Conservation (phyloP, 1,284 basidiomycete species). For the Moesziomyces globuligerus region DNA sequence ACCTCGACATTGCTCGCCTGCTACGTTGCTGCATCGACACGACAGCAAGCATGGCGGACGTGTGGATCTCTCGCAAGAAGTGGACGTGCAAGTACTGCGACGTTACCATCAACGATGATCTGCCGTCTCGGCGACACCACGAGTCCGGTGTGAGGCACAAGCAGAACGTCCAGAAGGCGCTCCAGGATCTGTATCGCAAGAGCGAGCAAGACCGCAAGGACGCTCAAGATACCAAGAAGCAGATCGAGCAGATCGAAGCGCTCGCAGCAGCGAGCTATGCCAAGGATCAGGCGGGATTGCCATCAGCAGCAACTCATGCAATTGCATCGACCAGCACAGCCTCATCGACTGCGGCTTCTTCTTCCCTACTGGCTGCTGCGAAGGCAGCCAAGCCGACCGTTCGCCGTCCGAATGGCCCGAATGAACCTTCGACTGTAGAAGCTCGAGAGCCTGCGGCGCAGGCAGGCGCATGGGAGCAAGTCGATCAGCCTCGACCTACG, state of each 20-base stretch:
- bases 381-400: background rate
- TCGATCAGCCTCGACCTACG: constrained; percentile 70
- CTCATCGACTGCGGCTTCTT: constrained; percentile 4
- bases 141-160: constrained; percentile 94
- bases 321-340: constrained; percentile 24
- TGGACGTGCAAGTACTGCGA: constrained; percentile 67
- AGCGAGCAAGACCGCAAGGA: constrained; percentile 88
- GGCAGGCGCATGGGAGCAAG: constrained; percentile 84
- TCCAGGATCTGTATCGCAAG: constrained; percentile 90
- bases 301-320: constrained; percentile 1
- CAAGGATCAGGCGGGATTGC: constrained; percentile 52
- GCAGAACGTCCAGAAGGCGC: constrained; percentile 90
- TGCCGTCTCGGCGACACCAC: constrained; percentile 83
- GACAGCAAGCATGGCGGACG: constrained; percentile 54
- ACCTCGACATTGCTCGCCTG: background rate
- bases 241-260: constrained; percentile 85
- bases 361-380: constrained; percentile 69
- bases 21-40: too few species aligned
- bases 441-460: constrained; percentile 76
- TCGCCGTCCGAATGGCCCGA: background rate
- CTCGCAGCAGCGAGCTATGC: constrained; percentile 69
- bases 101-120: constrained; percentile 62
- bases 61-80: constrained; percentile 60
- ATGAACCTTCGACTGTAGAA: constrained; percentile 72
- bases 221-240: constrained; percentile 81